Evolutionary conservation across 371 early-diverging fungal genomes (phyloP).

Genomic region (Mortierella sp.): DNA sequence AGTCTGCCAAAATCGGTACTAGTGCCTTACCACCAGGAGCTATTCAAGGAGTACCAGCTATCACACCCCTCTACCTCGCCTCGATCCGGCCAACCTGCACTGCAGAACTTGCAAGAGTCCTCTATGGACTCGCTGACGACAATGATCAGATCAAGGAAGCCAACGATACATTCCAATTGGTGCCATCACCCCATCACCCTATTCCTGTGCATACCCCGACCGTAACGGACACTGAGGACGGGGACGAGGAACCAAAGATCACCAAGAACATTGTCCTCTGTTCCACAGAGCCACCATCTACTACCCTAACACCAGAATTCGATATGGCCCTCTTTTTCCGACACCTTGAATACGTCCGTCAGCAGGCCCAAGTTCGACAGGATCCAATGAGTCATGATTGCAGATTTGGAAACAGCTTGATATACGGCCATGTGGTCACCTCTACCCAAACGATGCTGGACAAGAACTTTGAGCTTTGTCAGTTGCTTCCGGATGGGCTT

Average conservation of each 20-base stretch:
- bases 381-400: not conserved
- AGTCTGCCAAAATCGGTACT: not conserved
- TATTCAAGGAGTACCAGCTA: constrained; percentile 53
- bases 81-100: constrained; percentile 54
- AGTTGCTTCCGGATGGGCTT: constrained; percentile 77
- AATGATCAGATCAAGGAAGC: constrained; percentile 52
- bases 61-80: constrained; percentile 69
- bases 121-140: constrained; percentile 23
- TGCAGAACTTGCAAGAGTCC: constrained; percentile 20
- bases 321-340: constrained; percentile 53
- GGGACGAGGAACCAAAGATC: constrained; percentile 33
- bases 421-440: constrained; percentile 81
- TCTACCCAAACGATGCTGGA: constrained; percentile 94
- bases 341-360: constrained; percentile 26
- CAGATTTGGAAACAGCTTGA: constrained; percentile 75
- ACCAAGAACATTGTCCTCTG: constrained; percentile 48
- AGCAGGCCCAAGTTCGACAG: not conserved
- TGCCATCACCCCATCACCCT: constrained; percentile 31
- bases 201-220: constrained; percentile 35
- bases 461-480: constrained; percentile 78
- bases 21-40: constrained; percentile 35
- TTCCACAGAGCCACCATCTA: constrained; percentile 35
- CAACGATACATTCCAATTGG: constrained; percentile 57
- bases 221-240: constrained; percentile 18
- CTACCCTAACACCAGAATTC: constrained; percentile 57